Conservation (phyloP, 176 grass and related monocot species). For the Tuctoria greenei region DNA sequence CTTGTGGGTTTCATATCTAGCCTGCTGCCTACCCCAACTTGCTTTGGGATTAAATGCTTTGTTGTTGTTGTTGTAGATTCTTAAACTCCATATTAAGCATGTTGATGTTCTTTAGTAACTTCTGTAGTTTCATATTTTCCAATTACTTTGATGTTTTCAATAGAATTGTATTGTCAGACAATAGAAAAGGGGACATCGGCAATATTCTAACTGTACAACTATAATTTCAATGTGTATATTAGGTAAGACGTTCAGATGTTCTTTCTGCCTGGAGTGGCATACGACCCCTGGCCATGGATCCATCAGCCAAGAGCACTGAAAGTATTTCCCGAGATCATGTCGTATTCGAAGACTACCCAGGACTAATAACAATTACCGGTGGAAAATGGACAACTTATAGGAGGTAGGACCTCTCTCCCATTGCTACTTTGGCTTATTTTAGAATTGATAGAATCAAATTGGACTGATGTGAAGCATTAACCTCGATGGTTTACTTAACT, state of each 20-base stretch:
- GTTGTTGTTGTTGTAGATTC: too few relatives aligned
- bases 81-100: background rate
- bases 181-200: background rate
- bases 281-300: constrained; percentile 82
- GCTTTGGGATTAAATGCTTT: too few relatives aligned
- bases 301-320: constrained; percentile 88
- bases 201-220: constrained; percentile 1
- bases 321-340: constrained; percentile 98
- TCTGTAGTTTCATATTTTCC: background rate
- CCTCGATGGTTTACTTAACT: background rate
- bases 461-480: background rate
- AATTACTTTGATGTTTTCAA: background rate
- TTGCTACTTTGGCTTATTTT: constrained; percentile 20
- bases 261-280: constrained; percentile 99
- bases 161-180: constrained; percentile 11
- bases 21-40: too few relatives aligned
- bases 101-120: background rate
- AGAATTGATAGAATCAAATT: constrained; percentile 4
- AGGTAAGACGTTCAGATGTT: constrained; percentile 96
- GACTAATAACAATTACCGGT: constrained; percentile 95
- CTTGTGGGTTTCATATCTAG: too few relatives aligned
- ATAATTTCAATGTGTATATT: constrained; percentile 25
- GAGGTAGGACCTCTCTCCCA: constrained; percentile 54
- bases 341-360: constrained; percentile 82
- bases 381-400: constrained; percentile 98